phyloP scores from a whole-genome alignment of 202 grass and related monocot genomes.

The Setaria italica region DNA sequence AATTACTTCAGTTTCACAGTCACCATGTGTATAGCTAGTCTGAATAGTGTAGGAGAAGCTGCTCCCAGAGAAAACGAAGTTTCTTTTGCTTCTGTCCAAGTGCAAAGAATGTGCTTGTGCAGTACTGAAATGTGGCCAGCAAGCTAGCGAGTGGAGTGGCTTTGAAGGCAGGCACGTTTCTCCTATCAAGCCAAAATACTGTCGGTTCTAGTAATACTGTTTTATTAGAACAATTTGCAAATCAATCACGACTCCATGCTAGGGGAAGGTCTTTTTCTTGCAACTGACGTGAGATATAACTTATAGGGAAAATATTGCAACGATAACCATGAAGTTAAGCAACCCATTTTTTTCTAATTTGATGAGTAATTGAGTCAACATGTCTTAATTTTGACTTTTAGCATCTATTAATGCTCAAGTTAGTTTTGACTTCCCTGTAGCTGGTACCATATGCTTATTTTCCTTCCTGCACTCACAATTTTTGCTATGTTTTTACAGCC shows the following conservation, averaged over 20 bases:
- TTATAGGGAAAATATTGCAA: constrained; percentile 7
- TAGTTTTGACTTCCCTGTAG: background rate
- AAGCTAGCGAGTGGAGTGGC: constrained; percentile 52
- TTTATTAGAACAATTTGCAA: constrained; percentile 29
- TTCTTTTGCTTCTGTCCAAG: constrained; percentile 59
- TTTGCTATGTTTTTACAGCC: constrained; percentile 62
- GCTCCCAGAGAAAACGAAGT: constrained; percentile 44
- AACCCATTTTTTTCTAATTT: constrained; percentile 5
- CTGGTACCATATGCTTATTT: background rate
- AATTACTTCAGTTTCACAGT: constrained; percentile 19
- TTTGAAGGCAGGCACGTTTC: constrained; percentile 63
- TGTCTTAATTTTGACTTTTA: constrained; percentile 9
- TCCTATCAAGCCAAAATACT: constrained; percentile 34
- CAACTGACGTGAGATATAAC: constrained; percentile 39
- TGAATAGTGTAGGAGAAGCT: constrained; percentile 55
- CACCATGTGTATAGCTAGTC: constrained; percentile 29
- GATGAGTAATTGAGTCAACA: background rate
- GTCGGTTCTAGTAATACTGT: constrained; percentile 33
- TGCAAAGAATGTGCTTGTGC: constrained; percentile 50
- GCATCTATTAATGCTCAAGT: background rate
- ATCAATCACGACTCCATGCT: constrained; percentile 39
- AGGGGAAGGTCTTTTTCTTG: constrained; percentile 43
- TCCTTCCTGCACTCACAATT: constrained; percentile 23
- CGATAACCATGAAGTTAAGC: constrained; percentile 22
- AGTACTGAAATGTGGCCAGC: constrained; percentile 45